Conservation (phyloP, 768 basidiomycete species). For the Termitomyces sp. region DNA sequence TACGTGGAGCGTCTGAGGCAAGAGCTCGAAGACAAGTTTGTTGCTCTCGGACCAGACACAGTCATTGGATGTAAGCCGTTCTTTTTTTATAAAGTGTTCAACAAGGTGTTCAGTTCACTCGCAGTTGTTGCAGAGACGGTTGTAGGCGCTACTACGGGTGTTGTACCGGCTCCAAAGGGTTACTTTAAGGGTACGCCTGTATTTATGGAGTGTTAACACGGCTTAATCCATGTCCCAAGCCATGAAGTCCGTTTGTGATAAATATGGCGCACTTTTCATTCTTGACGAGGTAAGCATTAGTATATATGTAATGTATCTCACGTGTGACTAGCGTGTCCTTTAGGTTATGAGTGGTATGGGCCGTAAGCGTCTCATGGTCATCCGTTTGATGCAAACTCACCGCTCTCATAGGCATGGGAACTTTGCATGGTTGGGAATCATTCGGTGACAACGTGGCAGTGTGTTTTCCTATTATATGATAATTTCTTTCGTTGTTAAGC, state of each 20-base stretch:
- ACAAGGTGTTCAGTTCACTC: background rate
- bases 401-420: conserved; percentile 67
- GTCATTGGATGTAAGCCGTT: conserved; percentile 68
- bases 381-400: background rate
- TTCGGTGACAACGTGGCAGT: conserved; percentile 67
- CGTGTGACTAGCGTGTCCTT: background rate
- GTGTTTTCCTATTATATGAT: conserved; percentile 7
- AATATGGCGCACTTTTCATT: conserved; percentile 73
- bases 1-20: conserved; percentile 74
- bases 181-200: conserved; percentile 56
- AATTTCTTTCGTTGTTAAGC: background rate
- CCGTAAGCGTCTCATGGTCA: conserved; percentile 40
- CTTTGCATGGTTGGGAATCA: conserved; percentile 81
- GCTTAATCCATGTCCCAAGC: conserved; percentile 24
- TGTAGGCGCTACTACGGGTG: conserved; percentile 80
- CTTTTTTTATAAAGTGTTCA: background rate
- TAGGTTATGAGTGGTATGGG: conserved; percentile 89
- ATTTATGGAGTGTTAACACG: background rate
- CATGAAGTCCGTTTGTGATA: conserved; percentile 78
- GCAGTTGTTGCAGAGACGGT: conserved; percentile 83
- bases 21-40: conserved; percentile 83
- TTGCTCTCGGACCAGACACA: conserved; percentile 75
- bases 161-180: conserved; percentile 70
- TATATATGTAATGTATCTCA: background rate
- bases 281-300: conserved; percentile 64